Base-by-base conservation (phyloP, 305 asterid genomes). In the Fraxinus paxiana region DNA sequence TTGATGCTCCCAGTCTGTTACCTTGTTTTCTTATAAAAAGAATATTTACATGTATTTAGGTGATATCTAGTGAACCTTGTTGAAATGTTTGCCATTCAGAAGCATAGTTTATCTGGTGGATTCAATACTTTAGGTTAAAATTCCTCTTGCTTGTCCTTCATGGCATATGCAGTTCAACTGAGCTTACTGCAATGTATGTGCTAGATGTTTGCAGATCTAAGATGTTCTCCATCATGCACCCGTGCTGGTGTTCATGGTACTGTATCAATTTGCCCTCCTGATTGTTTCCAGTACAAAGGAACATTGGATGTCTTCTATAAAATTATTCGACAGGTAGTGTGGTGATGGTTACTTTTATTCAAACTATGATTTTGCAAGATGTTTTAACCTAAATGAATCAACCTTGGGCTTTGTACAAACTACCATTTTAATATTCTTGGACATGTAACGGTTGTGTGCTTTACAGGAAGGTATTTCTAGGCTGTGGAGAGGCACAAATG, bases 401-500 rank as follows among this genome's bases (percentile, higher is more conserved):
- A 65, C 73, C 73, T 24, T 26, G 12, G 33, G 7, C 28, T 12
- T 26, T 65, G 28, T 12, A 5, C 37, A 26, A 10, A 26, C 13
- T 65, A 10, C n/a, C 73, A 26, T 75, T 9, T 17, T 26, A 6
- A 28, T 69, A 17, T 18, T 61, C 67, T 81, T 48, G 34, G 24
- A 51, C 67, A 2, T 22, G 46, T 67, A 78, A 78, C 54, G 79
- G 48, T 65, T 63, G 67, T 41, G 70, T 37, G 30, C 81, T 83
- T 80, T 78, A 86, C 89, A 95, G 97, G 99, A 95, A 86, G 99
- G 99, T 51, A 78, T 93, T 84, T 86, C 93, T 54, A 93, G 91
- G 84, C 97, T 95, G 9, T 95, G 99, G 99, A 92, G 99, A 91
- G 99, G 99, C 78, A 95, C 99, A 41, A 92, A 90, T 90, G 99